phyloP scores from a whole-genome alignment of 148 eudicot species.

The Persicaria tinctoria region DNA sequence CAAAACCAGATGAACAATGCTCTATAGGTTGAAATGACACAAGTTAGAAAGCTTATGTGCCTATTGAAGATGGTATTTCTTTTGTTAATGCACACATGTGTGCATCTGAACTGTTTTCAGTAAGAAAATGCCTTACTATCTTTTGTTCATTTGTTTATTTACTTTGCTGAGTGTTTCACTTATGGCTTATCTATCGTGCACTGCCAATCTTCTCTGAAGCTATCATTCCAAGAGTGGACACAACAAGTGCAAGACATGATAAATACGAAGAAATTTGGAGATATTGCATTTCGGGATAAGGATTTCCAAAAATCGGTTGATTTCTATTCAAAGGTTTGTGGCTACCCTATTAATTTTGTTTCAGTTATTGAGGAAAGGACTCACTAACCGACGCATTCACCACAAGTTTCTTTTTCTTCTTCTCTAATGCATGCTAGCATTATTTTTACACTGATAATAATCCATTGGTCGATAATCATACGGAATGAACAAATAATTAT shows the following conservation, averaged over 20 bases:
- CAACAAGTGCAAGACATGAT: constrained; percentile 99
- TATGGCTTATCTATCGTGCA: background rate
- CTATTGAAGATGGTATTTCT: background rate
- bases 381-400: background rate
- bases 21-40: background rate
- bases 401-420: background rate
- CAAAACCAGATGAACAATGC: background rate
- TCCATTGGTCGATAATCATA: background rate
- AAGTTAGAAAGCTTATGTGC: background rate
- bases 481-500: background rate
- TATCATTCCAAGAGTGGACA: constrained; percentile 99
- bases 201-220: constrained; percentile 29
- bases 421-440: background rate
- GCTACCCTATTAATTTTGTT: background rate
- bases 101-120: background rate
- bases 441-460: background rate
- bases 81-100: background rate
- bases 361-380: background rate
- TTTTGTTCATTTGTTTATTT: background rate
- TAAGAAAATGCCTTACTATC: background rate
- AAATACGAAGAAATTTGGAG: constrained; percentile 89
- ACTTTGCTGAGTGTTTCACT: background rate
- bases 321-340: constrained; percentile 64
- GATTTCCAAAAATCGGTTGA: constrained; percentile 82
- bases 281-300: constrained; percentile 87